A percentile compares a stretch with the other conserved stretches of the same genome.
These are phyloP conservation scores for Fonsecaea nubica DNA, from an alignment of 2,329 filamentous ascomycete species.

Conservation along the genomic window DNA sequence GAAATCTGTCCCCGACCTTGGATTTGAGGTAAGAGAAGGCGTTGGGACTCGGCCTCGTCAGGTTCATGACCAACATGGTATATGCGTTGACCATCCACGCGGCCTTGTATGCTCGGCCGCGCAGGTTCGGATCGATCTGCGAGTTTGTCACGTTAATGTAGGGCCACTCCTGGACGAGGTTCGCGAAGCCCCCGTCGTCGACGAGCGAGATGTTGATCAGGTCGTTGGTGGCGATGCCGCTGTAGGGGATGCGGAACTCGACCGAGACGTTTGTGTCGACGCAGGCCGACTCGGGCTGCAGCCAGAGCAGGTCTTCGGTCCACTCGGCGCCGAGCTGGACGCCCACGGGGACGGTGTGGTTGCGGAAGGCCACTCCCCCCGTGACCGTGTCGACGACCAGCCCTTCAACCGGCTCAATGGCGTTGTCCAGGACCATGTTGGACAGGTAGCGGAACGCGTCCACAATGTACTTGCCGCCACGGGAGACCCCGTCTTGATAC, in stretches of 20 bases:
- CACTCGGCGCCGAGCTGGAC: constrained; percentile 53
- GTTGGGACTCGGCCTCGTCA: constrained; percentile 44
- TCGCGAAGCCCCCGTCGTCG: constrained; percentile 54
- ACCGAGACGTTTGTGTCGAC: constrained; percentile 51
- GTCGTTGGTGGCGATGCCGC: constrained; percentile 13
- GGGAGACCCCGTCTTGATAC: constrained; percentile 26
- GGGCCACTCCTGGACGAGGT: constrained; percentile 48
- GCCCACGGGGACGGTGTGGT: constrained; percentile 52
- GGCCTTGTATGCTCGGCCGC: constrained; percentile 51
- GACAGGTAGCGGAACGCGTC: constrained; percentile 44
- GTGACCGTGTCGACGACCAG: constrained; percentile 47
- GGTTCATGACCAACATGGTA: constrained; percentile 50
- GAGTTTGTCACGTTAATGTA: constrained; percentile 42
- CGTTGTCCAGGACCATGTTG: constrained; percentile 46
- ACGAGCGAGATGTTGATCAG: constrained; percentile 45
- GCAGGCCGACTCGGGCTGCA: constrained; percentile 55
- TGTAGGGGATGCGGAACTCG: constrained; percentile 47
- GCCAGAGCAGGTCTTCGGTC: constrained; percentile 57
- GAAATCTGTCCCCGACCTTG: constrained; percentile 46
- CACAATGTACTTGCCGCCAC: constrained; percentile 40
- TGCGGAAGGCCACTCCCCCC: constrained; percentile 55
- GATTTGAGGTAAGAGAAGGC: constrained; percentile 51
- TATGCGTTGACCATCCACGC: constrained; percentile 53
- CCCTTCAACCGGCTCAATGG: constrained; percentile 48
- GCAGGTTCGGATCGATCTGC: constrained; percentile 49